phyloP scores from a whole-genome alignment of 2,329 filamentous ascomycete genomes.

The Colletotrichum liriopes region DNA sequence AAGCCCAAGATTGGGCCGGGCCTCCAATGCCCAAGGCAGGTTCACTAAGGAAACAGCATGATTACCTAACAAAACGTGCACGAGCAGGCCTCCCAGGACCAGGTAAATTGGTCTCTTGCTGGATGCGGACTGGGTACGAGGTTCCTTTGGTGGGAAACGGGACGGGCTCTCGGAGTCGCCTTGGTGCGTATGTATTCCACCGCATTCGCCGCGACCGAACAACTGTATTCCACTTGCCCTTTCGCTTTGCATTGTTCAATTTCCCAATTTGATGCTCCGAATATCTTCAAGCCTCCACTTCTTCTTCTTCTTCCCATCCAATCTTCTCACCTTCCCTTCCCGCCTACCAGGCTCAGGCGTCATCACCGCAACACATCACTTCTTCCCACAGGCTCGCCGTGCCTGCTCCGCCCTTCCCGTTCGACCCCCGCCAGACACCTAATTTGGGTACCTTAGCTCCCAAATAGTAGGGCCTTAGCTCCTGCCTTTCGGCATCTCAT shows the following conservation, averaged over 20 bases:
- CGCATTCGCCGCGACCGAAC: conserved; percentile 23
- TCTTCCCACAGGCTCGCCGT: conserved; percentile 7
- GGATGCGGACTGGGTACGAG: conserved; percentile 26
- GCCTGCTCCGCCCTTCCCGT: conserved; percentile 10
- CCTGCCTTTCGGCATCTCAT: conserved; percentile 30
- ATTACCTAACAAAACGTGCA: conserved; percentile 33
- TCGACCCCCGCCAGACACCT: conserved; percentile 27
- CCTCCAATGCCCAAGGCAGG: conserved; percentile 3
- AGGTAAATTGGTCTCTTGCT: conserved; percentile 10
- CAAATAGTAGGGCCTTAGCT: conserved; percentile 29
- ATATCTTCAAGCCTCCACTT: conserved; percentile 5
- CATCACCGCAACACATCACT: background rate
- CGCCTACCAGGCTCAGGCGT: background rate
- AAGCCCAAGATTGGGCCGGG: conserved; percentile 5
- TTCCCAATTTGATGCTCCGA: conserved; percentile 20
- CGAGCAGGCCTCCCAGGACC: conserved; percentile 17
- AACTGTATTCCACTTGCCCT: conserved; percentile 29
- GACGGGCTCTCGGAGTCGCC: conserved; percentile 35
- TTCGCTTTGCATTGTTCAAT: conserved; percentile 25
- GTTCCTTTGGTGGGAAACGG: conserved; percentile 1
- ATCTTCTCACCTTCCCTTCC: background rate
- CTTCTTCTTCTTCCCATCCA: background rate
- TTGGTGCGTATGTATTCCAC: conserved; percentile 7
- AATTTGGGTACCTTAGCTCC: conserved; percentile 23
- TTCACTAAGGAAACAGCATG: conserved; percentile 12